These are phyloP conservation scores for Thalassiosira profunda DNA, from an alignment of 108 stramenopile species.

Conservation along the genomic window DNA sequence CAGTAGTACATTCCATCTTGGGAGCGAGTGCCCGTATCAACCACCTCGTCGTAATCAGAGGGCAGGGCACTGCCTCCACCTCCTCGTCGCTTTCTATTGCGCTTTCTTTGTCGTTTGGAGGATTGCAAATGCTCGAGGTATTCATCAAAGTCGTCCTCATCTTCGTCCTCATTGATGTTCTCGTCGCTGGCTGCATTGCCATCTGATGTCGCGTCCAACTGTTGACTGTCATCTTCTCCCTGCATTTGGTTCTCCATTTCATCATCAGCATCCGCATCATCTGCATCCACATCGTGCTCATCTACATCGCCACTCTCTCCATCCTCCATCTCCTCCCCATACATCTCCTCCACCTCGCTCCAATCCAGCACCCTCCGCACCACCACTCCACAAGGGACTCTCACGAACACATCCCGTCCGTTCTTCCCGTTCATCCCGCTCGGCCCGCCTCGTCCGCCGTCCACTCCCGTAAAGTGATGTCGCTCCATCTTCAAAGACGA, in stretches of 20 bases:
- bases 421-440: constrained; percentile 66
- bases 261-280: constrained; percentile 25
- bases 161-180: background rate
- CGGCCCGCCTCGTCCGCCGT: constrained; percentile 62
- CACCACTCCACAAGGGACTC: constrained; percentile 89
- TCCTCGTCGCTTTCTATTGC: background rate
- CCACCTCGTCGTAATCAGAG: constrained; percentile 41
- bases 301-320: constrained; percentile 9
- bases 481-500: constrained; percentile 59
- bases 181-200: background rate
- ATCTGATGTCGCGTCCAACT: background rate
- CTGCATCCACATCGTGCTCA: constrained; percentile 1
- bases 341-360: constrained; percentile 54
- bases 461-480: constrained; percentile 67
- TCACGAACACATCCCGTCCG: constrained; percentile 71
- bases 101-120: constrained; percentile 16
- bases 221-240: constrained; percentile 10
- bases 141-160: constrained; percentile 37
- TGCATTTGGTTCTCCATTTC: constrained; percentile 1
- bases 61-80: no score
- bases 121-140: constrained; percentile 24
- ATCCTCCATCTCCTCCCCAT: constrained; percentile 12
- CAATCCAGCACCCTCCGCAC: constrained; percentile 76
- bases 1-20: constrained; percentile 58
- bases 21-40: constrained; percentile 27